Base-by-base conservation (phyloP, 2,329 filamentous ascomycete species). In the Hymenoscyphus fraxineus region DNA sequence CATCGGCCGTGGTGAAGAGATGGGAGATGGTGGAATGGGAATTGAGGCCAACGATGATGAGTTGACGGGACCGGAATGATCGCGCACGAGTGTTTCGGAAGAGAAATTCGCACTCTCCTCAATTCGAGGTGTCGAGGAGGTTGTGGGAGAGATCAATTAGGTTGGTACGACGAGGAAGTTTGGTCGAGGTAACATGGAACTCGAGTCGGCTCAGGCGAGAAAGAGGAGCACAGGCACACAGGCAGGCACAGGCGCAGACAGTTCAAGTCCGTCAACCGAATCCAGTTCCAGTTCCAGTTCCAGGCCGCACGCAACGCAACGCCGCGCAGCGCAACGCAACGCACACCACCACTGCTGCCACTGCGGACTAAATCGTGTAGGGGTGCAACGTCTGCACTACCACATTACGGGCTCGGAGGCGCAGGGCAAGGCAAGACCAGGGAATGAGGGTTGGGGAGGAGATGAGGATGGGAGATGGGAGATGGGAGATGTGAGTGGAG, bases 331-430 rank as follows among this genome's bases (percentile, higher is more conserved):
- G 9, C 35, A 35, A 35, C 6, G 6, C 35, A 35, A 27, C 27
- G 27, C 27, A 27, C 27, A 27, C 27, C 27, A 27, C 27, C 27
- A 27, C 27, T 27, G 27, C 27, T 27, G 27, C 27, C 27, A 27
- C 27, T 27, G 27, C 27, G 27, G 27, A 27, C 27, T 27, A 27
- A 27, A 27, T 27, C 27, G 35, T 35, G 35, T 35, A 40, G 62
- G 63, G 58, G 15, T 67, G 63, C 58, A 58, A 62, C 44, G 55
- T 58, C 61, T 66, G 65, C 67, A 64, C 65, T 67, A 67, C 64
- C 44, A 51, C 54, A 56, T 56, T 56, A 56, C 54, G 54, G 22
- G 27, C 19, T 56, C 16, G 27, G 27, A 35, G 32, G 22, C 27
- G 54, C 15, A 27, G 3, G 2, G 27, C 27, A 27, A 27, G 2